phyloP scores from a whole-genome alignment of 2,329 filamentous ascomycete species.

The Graphiopsis chlorocephala region DNA sequence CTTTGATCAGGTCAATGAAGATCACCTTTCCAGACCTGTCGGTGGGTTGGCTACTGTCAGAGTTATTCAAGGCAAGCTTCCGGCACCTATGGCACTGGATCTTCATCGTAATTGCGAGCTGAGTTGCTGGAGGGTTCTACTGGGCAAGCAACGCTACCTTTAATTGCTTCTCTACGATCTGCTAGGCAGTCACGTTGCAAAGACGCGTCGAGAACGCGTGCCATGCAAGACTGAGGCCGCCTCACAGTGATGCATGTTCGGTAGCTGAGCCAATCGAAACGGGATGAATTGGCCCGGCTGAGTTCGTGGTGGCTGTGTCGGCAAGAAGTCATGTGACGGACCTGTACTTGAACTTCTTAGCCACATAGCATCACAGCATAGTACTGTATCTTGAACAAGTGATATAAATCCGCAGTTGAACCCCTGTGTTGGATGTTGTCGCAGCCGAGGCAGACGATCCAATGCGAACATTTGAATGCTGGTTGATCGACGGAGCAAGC shows the following conservation, averaged over 20 bases:
- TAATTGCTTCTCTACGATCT: neutral
- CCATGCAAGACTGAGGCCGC: neutral
- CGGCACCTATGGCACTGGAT: neutral
- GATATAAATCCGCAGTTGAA: neutral
- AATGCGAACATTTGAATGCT: neutral
- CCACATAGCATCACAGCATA: neutral
- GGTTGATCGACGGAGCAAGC: neutral
- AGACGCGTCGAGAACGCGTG: neutral
- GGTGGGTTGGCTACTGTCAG: neutral
- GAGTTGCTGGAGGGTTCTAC: neutral
- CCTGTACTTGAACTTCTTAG: neutral
- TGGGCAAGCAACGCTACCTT: neutral
- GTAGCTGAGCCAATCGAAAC: conserved; percentile 2
- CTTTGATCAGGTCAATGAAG: neutral
- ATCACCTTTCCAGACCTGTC: neutral
- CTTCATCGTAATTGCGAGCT: neutral
- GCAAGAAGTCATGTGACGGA: neutral
- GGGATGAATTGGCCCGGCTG: neutral
- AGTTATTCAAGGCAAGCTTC: neutral
- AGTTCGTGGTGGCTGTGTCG: neutral
- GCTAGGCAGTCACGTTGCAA: neutral
- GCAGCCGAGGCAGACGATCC: too few relatives aligned
- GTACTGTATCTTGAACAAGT: neutral
- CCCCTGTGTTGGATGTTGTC: neutral
- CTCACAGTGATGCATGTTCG: neutral